Evolutionary conservation across 2,329 filamentous ascomycete genomes (phyloP).

Genomic region (Didymella arachidicola): DNA sequence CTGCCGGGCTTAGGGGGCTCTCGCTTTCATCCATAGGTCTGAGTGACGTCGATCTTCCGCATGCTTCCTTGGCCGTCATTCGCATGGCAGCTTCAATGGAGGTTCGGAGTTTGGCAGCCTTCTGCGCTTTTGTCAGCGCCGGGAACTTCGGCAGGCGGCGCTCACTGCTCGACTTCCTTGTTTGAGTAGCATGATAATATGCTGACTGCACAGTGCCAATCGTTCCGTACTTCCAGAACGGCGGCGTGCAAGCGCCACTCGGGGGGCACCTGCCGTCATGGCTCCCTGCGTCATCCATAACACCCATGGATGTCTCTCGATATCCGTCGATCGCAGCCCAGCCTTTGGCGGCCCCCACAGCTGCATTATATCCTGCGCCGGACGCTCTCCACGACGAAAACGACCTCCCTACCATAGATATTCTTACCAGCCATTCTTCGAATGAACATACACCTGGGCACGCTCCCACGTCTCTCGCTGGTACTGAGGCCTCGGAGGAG

Average conservation of each 20-base stretch:
- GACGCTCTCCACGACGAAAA: slow-evolving; percentile 34
- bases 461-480: slow-evolving; percentile 27
- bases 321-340: slow-evolving; percentile 36
- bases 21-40: slow-evolving; percentile 1
- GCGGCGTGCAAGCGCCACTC: slow-evolving; percentile 48
- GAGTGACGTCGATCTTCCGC: slow-evolving; percentile 34
- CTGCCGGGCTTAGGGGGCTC: slow-evolving; percentile 22
- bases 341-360: slow-evolving; percentile 23
- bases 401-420: slow-evolving; percentile 39
- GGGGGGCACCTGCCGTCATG: slow-evolving; percentile 36
- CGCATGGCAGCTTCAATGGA: slow-evolving; percentile 19
- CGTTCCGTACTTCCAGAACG: slow-evolving; percentile 46
- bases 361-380: slow-evolving; percentile 35
- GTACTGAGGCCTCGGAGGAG: slow-evolving; percentile 24
- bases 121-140: slow-evolving; percentile 38
- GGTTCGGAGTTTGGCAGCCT: slow-evolving; percentile 17
- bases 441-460: slow-evolving; percentile 31
- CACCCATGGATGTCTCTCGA: slow-evolving; percentile 34
- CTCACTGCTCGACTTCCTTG: slow-evolving; percentile 14
- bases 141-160: slow-evolving; percentile 35
- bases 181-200: slow-evolving; percentile 27
- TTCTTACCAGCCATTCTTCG: slow-evolving; percentile 36
- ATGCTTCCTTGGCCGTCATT: slow-evolving; percentile 27
- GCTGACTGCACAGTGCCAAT: slow-evolving; percentile 48
- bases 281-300: slow-evolving; percentile 33